Base-by-base conservation (phyloP, 2,329 filamentous ascomycete genomes). In the Emmonsiellopsis sp. region DNA sequence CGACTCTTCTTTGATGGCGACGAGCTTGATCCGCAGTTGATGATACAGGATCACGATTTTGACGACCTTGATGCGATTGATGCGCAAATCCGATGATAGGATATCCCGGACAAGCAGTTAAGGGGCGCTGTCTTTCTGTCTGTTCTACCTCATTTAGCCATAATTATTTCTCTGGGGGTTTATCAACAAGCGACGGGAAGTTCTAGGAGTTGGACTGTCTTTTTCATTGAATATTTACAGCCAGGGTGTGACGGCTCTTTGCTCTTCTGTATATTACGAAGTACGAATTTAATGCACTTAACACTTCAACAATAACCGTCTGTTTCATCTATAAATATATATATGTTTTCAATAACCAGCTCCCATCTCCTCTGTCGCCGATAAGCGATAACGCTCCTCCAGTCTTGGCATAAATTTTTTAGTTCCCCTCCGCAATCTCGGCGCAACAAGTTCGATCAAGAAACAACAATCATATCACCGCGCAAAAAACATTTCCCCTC, bases 1-100 rank as follows among this genome's bases (percentile, higher is more conserved):
- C 76, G 77, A 39, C 71, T 95, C 9, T 74, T 78, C 59, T 91
- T 89, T 67, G 89, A 95, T 60, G 89, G 89, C 11, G 88, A 91
- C 49, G 72, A 74, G 46, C 71, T 94, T 32, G 79, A 84, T 11
- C 77, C 80, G 14, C 74, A 81, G 1, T 71, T 73, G 33, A 79
- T 77, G 2, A 76, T 93, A 45, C 74, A 75, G 44, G 82, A 87
- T 37, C 78, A 83, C 2, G 88, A 89, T 14, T 80, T 95, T 42
- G 81, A 82, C 45, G 86, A 94, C 61, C 77, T 84, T 73, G 87
- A 92, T 65, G 77, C 79, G 32, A 73, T 95, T 36, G 88, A 95
- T 67, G 86, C 93, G 21, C 77, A 85, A 58, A 68, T 90, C 52
- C 81, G 76, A 59, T 82, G 57, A 67, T 40, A 36, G 3, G 21